Evolutionary conservation across 176 grass and related monocot genomes (phyloP).

Genomic region (Otatea glauca): DNA sequence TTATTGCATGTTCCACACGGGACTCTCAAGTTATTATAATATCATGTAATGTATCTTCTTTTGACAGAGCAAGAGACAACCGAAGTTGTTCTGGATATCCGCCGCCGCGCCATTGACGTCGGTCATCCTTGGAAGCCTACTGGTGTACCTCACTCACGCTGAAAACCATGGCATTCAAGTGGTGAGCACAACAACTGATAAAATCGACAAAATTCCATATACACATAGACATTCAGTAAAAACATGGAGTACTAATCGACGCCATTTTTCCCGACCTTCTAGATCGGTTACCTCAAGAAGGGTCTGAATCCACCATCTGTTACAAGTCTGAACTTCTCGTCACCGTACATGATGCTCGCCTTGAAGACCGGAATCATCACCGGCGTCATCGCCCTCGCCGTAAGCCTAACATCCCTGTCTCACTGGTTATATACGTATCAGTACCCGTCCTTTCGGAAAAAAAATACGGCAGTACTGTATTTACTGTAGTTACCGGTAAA

Average conservation of each 20-base stretch:
- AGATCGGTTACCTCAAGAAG: conserved; percentile 96
- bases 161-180: conserved; percentile 98
- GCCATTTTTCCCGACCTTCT: neutral
- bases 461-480: neutral
- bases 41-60: neutral
- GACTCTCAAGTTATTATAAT: neutral
- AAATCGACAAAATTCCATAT: neutral
- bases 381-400: conserved; percentile 84
- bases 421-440: neutral
- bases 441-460: neutral
- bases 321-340: conserved; percentile 63
- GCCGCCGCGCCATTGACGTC: conserved; percentile 88
- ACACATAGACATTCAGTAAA: neutral
- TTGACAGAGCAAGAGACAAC: conserved; percentile 72
- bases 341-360: conserved; percentile 72
- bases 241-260: neutral
- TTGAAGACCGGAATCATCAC: conserved; percentile 91
- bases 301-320: conserved; percentile 81
- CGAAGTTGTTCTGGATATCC: conserved; percentile 84
- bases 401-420: conserved; percentile 42
- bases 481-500: neutral
- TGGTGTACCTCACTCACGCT: conserved; percentile 83
- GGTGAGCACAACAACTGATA: conserved; percentile 48
- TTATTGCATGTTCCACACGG: neutral
- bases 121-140: conserved; percentile 70